Conservation (phyloP, 1,284 basidiomycete genomes). For the Apiotrichum akiyoshidainum region DNA sequence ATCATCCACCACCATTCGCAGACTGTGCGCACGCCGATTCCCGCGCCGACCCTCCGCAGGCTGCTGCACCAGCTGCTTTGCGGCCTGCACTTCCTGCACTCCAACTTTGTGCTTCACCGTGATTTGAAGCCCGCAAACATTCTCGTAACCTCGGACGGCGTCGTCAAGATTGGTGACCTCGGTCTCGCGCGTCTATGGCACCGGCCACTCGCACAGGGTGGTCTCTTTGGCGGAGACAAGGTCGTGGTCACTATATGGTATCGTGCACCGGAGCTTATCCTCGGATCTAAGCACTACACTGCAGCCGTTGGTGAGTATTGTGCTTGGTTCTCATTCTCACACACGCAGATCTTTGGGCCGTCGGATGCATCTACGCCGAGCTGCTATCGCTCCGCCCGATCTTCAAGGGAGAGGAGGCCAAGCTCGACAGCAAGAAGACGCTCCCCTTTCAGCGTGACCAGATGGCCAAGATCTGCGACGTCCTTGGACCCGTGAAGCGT, state of each 20-base stretch:
- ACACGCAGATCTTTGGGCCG: constrained; percentile 77
- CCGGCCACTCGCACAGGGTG: constrained; percentile 43
- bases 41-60: constrained; percentile 78
- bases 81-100: constrained; percentile 90
- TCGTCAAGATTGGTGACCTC: constrained; percentile 96
- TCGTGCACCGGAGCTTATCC: constrained; percentile 86
- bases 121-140: constrained; percentile 95
- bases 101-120: constrained; percentile 75
- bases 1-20: constrained; percentile 97
- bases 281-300: constrained; percentile 95
- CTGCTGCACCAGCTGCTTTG: constrained; percentile 94
- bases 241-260: constrained; percentile 99
- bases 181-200: constrained; percentile 78
- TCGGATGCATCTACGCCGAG: constrained; percentile 96
- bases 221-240: constrained; percentile 77
- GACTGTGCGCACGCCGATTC: constrained; percentile 70
- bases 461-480: constrained; percentile 88
- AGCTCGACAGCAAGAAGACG: constrained; percentile 76
- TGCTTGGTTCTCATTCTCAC: background rate
- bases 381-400: constrained; percentile 88
- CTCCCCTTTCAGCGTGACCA: constrained; percentile 95
- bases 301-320: constrained; percentile 66
- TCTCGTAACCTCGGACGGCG: constrained; percentile 80
- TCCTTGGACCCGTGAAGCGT: constrained; percentile 86
- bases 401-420: constrained; percentile 99